Base-by-base conservation (phyloP, 1,284 basidiomycete species). In the Cryptococcus sp. region DNA sequence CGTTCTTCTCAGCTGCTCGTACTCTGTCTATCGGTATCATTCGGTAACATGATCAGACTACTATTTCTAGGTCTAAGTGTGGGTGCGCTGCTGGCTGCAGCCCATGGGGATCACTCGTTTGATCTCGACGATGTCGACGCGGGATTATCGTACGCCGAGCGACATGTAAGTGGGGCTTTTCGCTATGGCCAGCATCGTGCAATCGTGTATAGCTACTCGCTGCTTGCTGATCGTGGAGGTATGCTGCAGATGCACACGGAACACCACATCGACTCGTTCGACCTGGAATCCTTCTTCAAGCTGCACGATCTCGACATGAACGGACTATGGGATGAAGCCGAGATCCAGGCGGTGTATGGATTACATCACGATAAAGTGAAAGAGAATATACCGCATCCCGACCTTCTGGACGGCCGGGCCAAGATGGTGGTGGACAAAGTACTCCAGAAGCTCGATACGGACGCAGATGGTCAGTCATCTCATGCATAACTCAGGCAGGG, bases 351-450 rank as follows among this genome's bases (percentile, higher is more conserved):
- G 6, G 85, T 95, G 46, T 95, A 96, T 70, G 95, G 95, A 57
- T 89, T 99, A 22, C 93, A 98, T 78, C 96, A 99, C 77, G 85
- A 94, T 60, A 92, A 92, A 68, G 90, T 91, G 20, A 87, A 90
- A 78, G 89, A 91, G 78, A 87, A 89, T 78, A 89, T 91, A 22
- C 87, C 82, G 84, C 87, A 90, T 66, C 88, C 91, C 42, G 81
- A 85, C 52, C 86, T 88, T 55, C 91, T 94, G 72, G 85, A 91
- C 72, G 83, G 86, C 75, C 94, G 97, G 80, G 91, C 93, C 0
- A 85, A 91, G 60, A 78, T 85, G 57, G 88, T 99, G 61, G 88
- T 93, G 15, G 80, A 84, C 50, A 85, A 85, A 35, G 87, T 99
- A 7, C 82, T 99, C 4, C 77, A 82, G 22, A 77, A 81, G 23